phyloP scores from a whole-genome alignment of 805 yeast genomes.

The Vanderwaltozyma tropicalis region DNA sequence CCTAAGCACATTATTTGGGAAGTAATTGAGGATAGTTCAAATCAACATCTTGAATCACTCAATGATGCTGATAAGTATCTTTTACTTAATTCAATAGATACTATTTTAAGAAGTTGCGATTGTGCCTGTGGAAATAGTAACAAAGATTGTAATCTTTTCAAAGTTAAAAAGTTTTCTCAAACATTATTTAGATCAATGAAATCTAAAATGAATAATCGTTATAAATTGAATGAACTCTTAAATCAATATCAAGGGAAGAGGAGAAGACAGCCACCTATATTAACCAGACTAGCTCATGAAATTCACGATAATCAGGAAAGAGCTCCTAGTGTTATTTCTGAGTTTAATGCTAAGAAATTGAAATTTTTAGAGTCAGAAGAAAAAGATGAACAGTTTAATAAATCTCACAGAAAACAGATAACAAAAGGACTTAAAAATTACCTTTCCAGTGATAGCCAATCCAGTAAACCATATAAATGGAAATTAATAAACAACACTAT shows the following conservation, averaged over 20 bases:
- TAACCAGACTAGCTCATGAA: conserved; percentile 9
- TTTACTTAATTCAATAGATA: conserved; percentile 51
- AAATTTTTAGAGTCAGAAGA: conserved; percentile 1
- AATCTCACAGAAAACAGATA: background rate
- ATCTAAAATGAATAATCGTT: conserved; percentile 25
- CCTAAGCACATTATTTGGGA: conserved; percentile 56
- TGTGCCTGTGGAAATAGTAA: conserved; percentile 42
- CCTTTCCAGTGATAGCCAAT: background rate
- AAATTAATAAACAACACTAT: background rate
- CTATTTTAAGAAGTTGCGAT: conserved; percentile 50
- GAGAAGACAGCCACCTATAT: conserved; percentile 23
- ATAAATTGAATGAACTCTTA: conserved; percentile 31
- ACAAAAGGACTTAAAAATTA: background rate
- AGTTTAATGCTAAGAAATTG: conserved; percentile 4
- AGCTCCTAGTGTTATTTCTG: conserved; percentile 5
- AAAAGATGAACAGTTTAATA: background rate
- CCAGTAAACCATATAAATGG: background rate
- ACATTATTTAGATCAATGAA: conserved; percentile 50
- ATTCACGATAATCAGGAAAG: conserved; percentile 3
- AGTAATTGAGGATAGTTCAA: conserved; percentile 34
- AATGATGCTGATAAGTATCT: conserved; percentile 41
- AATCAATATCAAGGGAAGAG: conserved; percentile 19
- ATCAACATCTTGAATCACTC: conserved; percentile 44
- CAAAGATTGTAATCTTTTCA: conserved; percentile 45
- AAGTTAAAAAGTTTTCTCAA: conserved; percentile 52